Evolutionary conservation across 768 basidiomycete genomes (phyloP).

Genomic region (Tricholomella constricta): DNA sequence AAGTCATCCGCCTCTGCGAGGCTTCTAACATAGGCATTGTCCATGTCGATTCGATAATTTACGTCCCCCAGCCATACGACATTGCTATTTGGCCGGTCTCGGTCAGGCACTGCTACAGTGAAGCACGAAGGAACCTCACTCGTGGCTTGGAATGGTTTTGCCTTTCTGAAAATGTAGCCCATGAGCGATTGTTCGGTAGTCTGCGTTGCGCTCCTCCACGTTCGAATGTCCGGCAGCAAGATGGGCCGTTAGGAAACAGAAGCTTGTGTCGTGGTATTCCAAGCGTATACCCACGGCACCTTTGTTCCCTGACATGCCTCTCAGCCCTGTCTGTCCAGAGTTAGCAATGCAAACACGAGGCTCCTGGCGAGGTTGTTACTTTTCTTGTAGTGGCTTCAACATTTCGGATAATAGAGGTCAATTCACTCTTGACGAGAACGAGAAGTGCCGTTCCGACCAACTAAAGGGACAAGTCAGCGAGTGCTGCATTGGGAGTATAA

Average conservation of each 20-base stretch:
- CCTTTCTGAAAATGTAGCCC: slow-evolving; percentile 89
- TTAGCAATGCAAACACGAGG: background rate
- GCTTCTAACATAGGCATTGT: slow-evolving; percentile 79
- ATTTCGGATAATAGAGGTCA: slow-evolving; percentile 81
- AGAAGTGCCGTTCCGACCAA: slow-evolving; percentile 94
- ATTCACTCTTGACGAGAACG: slow-evolving; percentile 75
- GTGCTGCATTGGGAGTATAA: background rate
- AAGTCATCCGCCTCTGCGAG: slow-evolving; percentile 66
- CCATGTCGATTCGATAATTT: slow-evolving; percentile 90
- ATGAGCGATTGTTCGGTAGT: slow-evolving; percentile 84
- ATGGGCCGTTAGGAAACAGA: slow-evolving; percentile 96
- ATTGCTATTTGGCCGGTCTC: slow-evolving; percentile 52
- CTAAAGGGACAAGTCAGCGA: slow-evolving; percentile 40
- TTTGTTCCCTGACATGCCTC: slow-evolving; percentile 97
- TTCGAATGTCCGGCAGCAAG: slow-evolving; percentile 95
- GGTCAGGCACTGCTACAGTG: background rate
- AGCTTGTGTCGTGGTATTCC: slow-evolving; percentile 86
- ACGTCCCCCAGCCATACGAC: slow-evolving; percentile 94
- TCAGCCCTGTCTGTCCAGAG: slow-evolving; percentile 69
- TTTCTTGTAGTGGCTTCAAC: slow-evolving; percentile 94
- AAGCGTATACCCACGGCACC: slow-evolving; percentile 94
- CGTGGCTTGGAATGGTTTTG: slow-evolving; percentile 85
- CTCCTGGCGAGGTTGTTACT: slow-evolving; percentile 39
- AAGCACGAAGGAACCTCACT: slow-evolving; percentile 55
- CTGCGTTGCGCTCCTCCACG: slow-evolving; percentile 86